Evolutionary conservation across 129 eudicot species (phyloP), one percentile per base, ranked within the genome.

Genomic region (Tanacetum coccineum): DNA sequence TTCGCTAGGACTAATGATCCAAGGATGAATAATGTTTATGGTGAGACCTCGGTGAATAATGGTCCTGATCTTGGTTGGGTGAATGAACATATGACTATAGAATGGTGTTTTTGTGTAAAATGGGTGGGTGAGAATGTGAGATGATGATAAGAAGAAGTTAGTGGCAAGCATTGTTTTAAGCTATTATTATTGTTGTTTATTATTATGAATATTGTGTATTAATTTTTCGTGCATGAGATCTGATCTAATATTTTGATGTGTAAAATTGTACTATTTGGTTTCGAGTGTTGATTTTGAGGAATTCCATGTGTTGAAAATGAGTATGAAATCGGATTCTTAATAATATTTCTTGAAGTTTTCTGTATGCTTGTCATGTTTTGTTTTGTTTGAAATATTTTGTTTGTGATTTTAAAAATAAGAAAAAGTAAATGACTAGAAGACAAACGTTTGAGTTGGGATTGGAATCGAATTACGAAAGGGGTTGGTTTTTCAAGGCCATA

Each of bases 1-100:
- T 48, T 51, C 20, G 3, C 63, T 13, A 78, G 55, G 36, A 44
- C 63, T 15, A 36, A 53, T 30, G 60, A 67, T 15, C 50, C 64
- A 55, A 79, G 75, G 51, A 84, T 78, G 26, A 71, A 74, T 47
- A 19, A 19, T 45, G 42, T 54, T 45, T 25, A 26, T 28, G 56
- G 14, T 55, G 71, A 55, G 8, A 26, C 28, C 66, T 59, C 47
- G 0, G 42, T 36, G 42, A 36, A 36, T 36, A 36, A 48, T 48
- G 53, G 22, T n/a, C 9, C 4, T 56, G 59, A 53, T n/a, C 11
- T n/a, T 62, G 77, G 77, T 40, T 73, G 77, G 77, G 77, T 73
- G 64, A 73, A 73, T 73, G 77, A 73, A 40, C 77, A 63, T 22
- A 55, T 73, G 71, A 73, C 71, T 5, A n/a, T 63, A 72, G 70